Evolutionary conservation across 73 alveolate species (phyloP).

Genomic region (Paramecium pentaurelia): DNA sequence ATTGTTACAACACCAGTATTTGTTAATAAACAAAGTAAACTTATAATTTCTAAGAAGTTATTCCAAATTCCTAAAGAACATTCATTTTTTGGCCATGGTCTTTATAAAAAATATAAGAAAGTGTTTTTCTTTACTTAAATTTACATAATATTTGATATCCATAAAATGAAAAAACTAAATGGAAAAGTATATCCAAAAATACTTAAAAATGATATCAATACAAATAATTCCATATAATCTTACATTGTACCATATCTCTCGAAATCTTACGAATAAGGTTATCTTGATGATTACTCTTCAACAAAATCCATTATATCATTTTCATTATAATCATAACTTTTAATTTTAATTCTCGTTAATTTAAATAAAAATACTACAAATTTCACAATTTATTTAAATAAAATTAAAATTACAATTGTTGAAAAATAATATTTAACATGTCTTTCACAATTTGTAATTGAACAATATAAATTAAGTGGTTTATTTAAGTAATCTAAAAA

Average conservation of each 20-base stretch:
- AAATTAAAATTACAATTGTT: background rate
- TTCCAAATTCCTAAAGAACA: background rate
- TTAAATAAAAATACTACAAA: background rate
- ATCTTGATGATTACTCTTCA: background rate
- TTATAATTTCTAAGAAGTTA: background rate
- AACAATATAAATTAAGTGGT: background rate
- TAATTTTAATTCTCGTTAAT: background rate
- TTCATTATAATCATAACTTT: background rate
- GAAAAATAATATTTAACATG: slow-evolving; percentile 9
- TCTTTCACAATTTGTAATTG: background rate
- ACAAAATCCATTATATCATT: background rate
- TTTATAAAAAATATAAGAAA: background rate
- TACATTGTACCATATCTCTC: slow-evolving; percentile 34
- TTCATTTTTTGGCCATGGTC: slow-evolving; percentile 34
- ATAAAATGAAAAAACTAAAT: background rate
- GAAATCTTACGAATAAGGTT: background rate
- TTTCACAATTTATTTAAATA: background rate
- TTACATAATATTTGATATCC: background rate
- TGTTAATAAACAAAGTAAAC: background rate
- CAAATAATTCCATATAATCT: slow-evolving; percentile 17
- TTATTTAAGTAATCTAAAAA: background rate
- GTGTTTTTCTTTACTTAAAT: background rate
- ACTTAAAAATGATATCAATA: background rate
- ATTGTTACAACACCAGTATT: background rate
- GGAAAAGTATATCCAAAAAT: slow-evolving; percentile 23